Base-by-base conservation (phyloP, 2,329 filamentous ascomycete genomes). In the Fusarium denticulatum region DNA sequence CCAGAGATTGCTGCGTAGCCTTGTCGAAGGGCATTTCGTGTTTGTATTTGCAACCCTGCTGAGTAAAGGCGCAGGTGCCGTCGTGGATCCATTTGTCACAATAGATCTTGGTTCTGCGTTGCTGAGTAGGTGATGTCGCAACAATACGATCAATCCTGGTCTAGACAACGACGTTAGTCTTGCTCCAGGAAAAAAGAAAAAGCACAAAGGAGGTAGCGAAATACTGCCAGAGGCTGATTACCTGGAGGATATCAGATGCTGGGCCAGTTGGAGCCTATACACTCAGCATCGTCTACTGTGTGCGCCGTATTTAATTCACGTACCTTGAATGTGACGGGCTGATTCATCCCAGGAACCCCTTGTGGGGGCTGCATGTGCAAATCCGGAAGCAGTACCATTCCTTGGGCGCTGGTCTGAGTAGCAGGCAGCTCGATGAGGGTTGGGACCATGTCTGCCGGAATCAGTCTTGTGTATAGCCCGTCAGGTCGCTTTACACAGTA, bases 51-150 rank as follows among this genome's bases (percentile, higher is more conserved):
- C 95, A 97, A 0, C 95, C 95, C 78, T 95, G 92, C 80, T 97
- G 94, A 7, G 89, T 91, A 81, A 94, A 98, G 70, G 93, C 93
- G 80, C 95, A 98, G 47, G 93, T 90, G 26, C 94, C 95, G 66
- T 93, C 92, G 76, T 94, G 91, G 61, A 97, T 92, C 95, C 95
- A 98, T 81, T 96, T 94, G 66, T 94, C 94, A 82, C 95, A 97
- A 81, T 93, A 97, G 30, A 92, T 85, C 80, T 97, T 97, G 65
- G 81, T 79, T 30, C 79, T 80, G 77, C 88, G 89, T 11, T 82
- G 81, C 10, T 78, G 78, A 16, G 85, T 81, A 24, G 83, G 82
- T 10, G 73, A 75, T 9, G 78, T 74, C 24, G 79, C 75, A 39
- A 81, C 72, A 53, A 82, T 82, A 45, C 72, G 74, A 56, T 82